Percentiles rank a stretch among this genome's conserved stretches.
These are phyloP conservation scores for Zygoascus ofunaensis DNA, from an alignment of 805 yeast species.

Conservation along the genomic window DNA sequence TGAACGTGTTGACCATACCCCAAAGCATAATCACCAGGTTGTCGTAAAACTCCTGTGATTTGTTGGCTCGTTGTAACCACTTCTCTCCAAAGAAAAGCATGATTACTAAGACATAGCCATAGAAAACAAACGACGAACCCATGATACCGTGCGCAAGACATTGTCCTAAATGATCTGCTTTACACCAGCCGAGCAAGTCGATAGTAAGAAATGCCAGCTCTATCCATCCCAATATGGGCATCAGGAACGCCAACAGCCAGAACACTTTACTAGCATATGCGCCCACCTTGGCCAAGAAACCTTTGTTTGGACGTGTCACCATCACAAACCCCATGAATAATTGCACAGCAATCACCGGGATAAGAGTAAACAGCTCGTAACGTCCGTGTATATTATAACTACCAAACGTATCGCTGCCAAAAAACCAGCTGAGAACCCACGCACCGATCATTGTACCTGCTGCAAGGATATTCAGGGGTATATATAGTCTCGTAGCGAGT, in stretches of 20 bases:
- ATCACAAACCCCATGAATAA: conserved; percentile 30
- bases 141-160: conserved; percentile 95
- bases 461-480: conserved; percentile 30
- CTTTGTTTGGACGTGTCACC: conserved; percentile 30
- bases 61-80: conserved; percentile 35
- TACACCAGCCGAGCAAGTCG: conserved; percentile 81
- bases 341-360: conserved; percentile 26
- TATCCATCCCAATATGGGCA: conserved; percentile 58
- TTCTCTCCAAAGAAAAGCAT: conserved; percentile 65
- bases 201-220: conserved; percentile 73
- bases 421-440: conserved; percentile 32
- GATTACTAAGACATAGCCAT: conserved; percentile 62
- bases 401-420: conserved; percentile 29
- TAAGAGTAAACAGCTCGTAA: conserved; percentile 28
- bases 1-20: conserved; percentile 92
- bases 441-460: conserved; percentile 29
- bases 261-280: conserved; percentile 24
- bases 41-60: conserved; percentile 80
- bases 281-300: conserved; percentile 28
- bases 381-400: conserved; percentile 28
- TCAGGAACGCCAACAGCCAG: conserved; percentile 25
- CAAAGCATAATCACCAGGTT: conserved; percentile 70
- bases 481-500: conserved; percentile 30
- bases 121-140: conserved; percentile 81
- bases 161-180: conserved; percentile 73